phyloP scores from a whole-genome alignment of 2,329 filamentous ascomycete genomes.

The Alternaria arborescens region DNA sequence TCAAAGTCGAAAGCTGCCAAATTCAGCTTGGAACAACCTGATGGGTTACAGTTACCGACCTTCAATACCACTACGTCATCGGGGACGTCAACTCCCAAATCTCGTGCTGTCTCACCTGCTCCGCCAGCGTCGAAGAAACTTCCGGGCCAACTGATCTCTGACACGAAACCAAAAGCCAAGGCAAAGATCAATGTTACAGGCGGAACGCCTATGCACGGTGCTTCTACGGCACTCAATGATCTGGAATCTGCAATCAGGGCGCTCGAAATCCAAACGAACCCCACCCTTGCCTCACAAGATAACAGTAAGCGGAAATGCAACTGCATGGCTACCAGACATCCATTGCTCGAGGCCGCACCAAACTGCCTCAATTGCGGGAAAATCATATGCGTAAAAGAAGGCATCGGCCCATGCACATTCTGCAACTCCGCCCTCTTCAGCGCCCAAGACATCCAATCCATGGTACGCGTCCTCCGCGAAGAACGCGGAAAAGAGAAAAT shows the following conservation, averaged over 20 bases:
- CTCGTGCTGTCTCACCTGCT: conserved; percentile 53
- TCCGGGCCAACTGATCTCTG: conserved; percentile 82
- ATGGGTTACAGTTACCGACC: conserved; percentile 49
- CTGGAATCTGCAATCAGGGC: conserved; percentile 82
- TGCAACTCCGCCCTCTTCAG: conserved; percentile 80
- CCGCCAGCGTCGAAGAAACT: conserved; percentile 62
- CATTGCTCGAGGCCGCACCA: conserved; percentile 86
- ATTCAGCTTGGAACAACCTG: conserved; percentile 62
- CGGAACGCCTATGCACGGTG: conserved; percentile 82
- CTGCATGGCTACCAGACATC: conserved; percentile 88
- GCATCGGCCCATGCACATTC: conserved; percentile 91
- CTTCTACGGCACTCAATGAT: conserved; percentile 74
- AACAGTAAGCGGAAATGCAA: conserved; percentile 74
- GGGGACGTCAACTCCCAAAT: conserved; percentile 46
- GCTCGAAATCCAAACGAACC: conserved; percentile 92
- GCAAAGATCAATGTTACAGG: conserved; percentile 78
- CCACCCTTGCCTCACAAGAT: conserved; percentile 67
- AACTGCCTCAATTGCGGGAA: conserved; percentile 95
- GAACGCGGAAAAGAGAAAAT: conserved; percentile 89
- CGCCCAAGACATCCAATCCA: conserved; percentile 77
- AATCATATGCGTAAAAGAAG: conserved; percentile 93
- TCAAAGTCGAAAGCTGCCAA: conserved; percentile 52
- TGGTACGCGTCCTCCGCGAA: conserved; percentile 82
- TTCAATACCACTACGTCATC: conserved; percentile 34
- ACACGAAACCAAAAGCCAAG: conserved; percentile 65